These are phyloP conservation scores for Eragrostis curvula DNA, from an alignment of 176 grass and related monocot species.

Conservation along the genomic window DNA sequence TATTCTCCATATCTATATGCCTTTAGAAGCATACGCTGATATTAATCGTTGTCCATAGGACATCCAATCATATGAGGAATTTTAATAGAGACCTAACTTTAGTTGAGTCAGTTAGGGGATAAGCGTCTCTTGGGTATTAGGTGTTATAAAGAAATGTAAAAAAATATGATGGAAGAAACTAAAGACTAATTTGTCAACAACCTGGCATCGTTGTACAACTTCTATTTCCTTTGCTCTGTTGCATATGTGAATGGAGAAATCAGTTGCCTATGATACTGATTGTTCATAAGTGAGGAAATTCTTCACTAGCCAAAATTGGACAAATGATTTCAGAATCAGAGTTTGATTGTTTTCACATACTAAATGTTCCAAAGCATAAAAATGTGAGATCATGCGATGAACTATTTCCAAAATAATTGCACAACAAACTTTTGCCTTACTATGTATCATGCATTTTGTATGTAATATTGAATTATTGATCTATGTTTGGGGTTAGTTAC, in stretches of 20 bases:
- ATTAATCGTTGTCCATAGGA: conserved; percentile 11
- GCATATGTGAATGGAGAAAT: conserved; percentile 5
- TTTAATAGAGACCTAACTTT: conserved; percentile 36
- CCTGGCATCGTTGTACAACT: not conserved
- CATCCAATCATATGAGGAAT: conserved; percentile 31
- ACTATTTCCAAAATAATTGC: not conserved
- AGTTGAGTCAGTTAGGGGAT: not conserved
- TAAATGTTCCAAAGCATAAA: not conserved
- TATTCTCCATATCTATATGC: conserved; percentile 12
- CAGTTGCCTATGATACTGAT: not conserved
- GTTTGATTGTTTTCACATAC: not conserved
- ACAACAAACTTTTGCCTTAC: not conserved
- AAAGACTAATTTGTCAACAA: conserved; percentile 2
- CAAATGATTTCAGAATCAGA: not conserved
- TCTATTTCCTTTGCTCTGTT: conserved; percentile 25
- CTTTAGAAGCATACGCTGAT: conserved; percentile 8
- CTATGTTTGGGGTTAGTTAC: not conserved
- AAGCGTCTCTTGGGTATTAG: not conserved
- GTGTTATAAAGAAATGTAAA: not conserved
- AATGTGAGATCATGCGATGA: not conserved
- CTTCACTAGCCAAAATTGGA: not conserved
- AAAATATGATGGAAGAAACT: conserved; percentile 4
- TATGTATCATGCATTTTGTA: not conserved
- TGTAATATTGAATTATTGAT: not conserved
- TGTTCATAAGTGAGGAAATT: not conserved